These are phyloP conservation scores for Hysterangium stoloniferum DNA, from an alignment of 768 basidiomycete genomes.

Conservation along the genomic window DNA sequence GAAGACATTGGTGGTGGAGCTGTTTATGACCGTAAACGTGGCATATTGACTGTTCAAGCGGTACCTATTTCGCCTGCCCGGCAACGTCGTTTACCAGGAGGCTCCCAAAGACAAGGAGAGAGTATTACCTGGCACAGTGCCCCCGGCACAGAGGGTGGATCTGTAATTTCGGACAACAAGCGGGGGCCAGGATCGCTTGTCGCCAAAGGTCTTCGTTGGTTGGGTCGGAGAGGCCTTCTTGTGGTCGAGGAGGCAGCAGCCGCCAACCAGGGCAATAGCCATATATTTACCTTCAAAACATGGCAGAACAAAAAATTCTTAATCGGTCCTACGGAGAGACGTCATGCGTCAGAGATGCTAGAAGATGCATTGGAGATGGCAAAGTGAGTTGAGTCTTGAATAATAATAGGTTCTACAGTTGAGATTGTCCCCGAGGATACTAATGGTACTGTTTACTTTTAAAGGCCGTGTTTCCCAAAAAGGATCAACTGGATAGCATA, in stretches of 20 bases:
- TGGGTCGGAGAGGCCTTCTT: not conserved
- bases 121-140: no score
- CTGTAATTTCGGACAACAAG: not conserved
- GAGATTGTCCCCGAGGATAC: no score
- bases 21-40: not conserved
- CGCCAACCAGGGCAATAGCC: not conserved
- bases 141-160: no score
- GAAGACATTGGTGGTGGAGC: not conserved
- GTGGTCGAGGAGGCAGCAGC: not conserved
- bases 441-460: not conserved
- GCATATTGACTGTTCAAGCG: not conserved
- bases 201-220: not conserved
- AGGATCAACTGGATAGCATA: not conserved
- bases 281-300: not conserved
- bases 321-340: not conserved
- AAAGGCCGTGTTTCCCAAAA: not conserved
- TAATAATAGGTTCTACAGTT: no score
- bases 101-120: no score
- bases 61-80: not conserved
- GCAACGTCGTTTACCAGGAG: no score
- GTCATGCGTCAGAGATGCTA: not conserved
- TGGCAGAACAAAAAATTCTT: not conserved
- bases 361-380: constrained; percentile 9
- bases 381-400: no score
- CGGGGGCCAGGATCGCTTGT: not conserved